phyloP scores from a whole-genome alignment of 2,329 filamentous ascomycete genomes.

The Aspergillus fructus region DNA sequence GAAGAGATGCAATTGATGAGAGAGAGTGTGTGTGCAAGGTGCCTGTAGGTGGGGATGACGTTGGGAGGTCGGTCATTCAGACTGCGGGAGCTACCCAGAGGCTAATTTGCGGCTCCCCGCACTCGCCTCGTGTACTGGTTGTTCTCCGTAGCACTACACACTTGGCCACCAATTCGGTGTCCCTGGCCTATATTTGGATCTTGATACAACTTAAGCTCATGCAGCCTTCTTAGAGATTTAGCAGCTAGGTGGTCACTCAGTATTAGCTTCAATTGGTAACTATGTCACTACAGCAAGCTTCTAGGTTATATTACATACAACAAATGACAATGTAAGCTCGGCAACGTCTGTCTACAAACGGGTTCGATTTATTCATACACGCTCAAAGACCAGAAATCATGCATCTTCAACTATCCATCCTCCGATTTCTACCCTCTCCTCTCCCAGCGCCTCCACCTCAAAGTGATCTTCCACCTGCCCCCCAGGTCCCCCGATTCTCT shows the following conservation, averaged over 20 bases:
- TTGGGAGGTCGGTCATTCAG: constrained; percentile 16
- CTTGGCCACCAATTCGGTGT: too few relatives aligned
- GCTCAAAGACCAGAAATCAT: constrained; percentile 14
- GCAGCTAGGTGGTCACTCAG: too few relatives aligned
- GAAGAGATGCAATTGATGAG: neutral
- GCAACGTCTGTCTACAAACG: too few relatives aligned
- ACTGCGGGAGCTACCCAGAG: neutral
- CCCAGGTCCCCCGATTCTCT: constrained; percentile 66
- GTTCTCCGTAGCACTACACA: too few relatives aligned
- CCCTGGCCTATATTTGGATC: too few relatives aligned
- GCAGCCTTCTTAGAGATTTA: too few relatives aligned
- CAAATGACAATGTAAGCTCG: too few relatives aligned
- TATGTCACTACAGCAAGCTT: too few relatives aligned
- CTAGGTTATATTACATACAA: too few relatives aligned
- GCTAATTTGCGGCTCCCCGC: constrained; percentile 5
- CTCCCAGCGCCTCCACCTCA: constrained; percentile 44
- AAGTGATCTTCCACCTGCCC: constrained; percentile 50
- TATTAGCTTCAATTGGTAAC: too few relatives aligned
- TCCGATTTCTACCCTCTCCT: constrained; percentile 44
- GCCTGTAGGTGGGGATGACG: constrained; percentile 22
- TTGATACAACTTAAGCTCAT: too few relatives aligned
- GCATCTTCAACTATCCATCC: constrained; percentile 40
- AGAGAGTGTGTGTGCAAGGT: neutral
- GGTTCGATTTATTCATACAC: neutral
- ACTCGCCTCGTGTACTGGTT: neutral